These are phyloP conservation scores for Posidonia oceanica DNA, from an alignment of 116 monocot species.

Conservation along the genomic window DNA sequence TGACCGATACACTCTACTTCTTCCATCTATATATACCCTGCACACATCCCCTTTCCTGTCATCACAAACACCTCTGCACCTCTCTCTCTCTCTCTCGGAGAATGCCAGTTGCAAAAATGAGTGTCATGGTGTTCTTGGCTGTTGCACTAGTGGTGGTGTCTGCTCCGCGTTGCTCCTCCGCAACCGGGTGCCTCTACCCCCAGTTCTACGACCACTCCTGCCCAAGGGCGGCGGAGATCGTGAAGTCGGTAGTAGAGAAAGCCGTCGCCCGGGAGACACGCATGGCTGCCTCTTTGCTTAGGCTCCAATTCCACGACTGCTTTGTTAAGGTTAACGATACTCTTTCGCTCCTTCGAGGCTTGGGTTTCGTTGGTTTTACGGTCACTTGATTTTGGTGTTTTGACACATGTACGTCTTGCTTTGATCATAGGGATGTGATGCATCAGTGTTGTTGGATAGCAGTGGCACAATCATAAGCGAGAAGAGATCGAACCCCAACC, in stretches of 20 bases:
- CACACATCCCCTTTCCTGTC: neutral
- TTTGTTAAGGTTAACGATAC: constrained; percentile 37
- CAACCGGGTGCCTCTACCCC: constrained; percentile 7
- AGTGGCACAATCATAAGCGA: constrained; percentile 35
- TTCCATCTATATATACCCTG: neutral
- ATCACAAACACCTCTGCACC: neutral
- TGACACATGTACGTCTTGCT: too few species aligned
- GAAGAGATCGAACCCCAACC: constrained; percentile 56
- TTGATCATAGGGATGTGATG: constrained; percentile 56
- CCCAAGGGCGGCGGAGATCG: constrained; percentile 20
- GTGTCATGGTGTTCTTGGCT: neutral
- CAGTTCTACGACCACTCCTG: constrained; percentile 31
- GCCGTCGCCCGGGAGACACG: constrained; percentile 39
- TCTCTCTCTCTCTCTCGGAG: too few species aligned
- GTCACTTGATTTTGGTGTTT: neutral
- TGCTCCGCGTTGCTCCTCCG: neutral
- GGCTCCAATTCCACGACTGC: constrained; percentile 81
- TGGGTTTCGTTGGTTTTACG: too few species aligned
- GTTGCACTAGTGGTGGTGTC: neutral
- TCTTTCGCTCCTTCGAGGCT: neutral
- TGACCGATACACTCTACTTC: neutral
- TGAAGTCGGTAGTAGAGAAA: constrained; percentile 21
- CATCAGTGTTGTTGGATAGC: constrained; percentile 52
- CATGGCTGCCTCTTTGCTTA: constrained; percentile 68
- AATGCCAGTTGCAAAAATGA: neutral